These are phyloP conservation scores for Aspergillus melleus DNA, from an alignment of 2,329 filamentous ascomycete genomes.

Conservation along the genomic window DNA sequence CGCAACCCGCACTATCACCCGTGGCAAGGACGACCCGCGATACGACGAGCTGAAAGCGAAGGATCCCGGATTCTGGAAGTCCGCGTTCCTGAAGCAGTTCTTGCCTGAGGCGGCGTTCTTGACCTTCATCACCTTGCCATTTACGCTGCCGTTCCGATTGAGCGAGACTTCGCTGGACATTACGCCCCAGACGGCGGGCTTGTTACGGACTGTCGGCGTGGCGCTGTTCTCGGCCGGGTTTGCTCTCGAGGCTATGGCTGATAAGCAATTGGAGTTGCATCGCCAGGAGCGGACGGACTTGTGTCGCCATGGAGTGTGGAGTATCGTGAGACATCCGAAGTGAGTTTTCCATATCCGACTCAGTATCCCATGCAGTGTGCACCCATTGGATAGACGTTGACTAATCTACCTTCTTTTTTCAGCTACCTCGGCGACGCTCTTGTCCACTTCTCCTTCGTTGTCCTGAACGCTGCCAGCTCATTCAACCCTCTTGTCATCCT, in stretches of 20 bases:
- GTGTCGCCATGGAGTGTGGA: conserved; percentile 61
- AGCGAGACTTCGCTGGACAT: conserved; percentile 30
- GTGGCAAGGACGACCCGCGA: conserved; percentile 57
- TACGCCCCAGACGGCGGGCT: conserved; percentile 19
- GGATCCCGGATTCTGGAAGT: conserved; percentile 59
- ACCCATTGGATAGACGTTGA: not conserved
- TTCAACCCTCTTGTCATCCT: conserved; percentile 57
- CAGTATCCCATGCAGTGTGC: too few species aligned
- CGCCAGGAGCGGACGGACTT: conserved; percentile 46
- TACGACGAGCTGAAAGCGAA: conserved; percentile 53
- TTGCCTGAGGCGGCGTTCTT: conserved; percentile 60
- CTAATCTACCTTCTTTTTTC: conserved; percentile 5
- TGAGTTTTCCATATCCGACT: conserved; percentile 36
- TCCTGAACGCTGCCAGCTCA: conserved; percentile 56
- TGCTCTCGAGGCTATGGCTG: conserved; percentile 57
- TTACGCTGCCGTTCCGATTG: conserved; percentile 55
- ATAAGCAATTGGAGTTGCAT: conserved; percentile 56
- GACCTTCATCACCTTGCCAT: conserved; percentile 58
- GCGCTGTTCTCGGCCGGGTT: conserved; percentile 59
- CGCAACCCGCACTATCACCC: conserved; percentile 48
- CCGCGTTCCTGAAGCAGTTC: conserved; percentile 55
- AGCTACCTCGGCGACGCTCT: conserved; percentile 64
- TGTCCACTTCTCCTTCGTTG: conserved; percentile 59
- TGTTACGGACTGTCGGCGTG: conserved; percentile 48
- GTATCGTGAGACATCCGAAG: conserved; percentile 63